These are phyloP conservation scores for Apiospora saccharicola DNA, from an alignment of 2,329 filamentous ascomycete genomes.

Conservation along the genomic window DNA sequence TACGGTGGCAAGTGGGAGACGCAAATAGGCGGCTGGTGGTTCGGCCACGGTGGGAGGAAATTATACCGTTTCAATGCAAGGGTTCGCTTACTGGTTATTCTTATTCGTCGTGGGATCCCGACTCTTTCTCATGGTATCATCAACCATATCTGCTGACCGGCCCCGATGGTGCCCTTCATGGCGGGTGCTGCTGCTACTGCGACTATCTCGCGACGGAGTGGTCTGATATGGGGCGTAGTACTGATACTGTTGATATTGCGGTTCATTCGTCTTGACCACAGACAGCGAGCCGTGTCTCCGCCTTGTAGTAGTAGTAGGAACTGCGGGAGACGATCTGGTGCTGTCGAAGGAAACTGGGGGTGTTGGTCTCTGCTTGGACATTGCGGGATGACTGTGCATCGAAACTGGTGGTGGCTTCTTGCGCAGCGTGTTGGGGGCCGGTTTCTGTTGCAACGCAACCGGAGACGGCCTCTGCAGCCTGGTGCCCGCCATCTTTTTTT, in stretches of 20 bases:
- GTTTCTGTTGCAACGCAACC: neutral
- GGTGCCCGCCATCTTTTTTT: constrained; percentile 7
- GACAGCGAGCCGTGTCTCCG: neutral
- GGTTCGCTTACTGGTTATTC: constrained; percentile 1
- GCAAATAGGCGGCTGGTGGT: constrained; percentile 4
- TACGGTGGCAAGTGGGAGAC: constrained; percentile 17
- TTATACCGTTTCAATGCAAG: constrained; percentile 17
- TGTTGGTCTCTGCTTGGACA: neutral
- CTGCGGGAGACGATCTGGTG: neutral
- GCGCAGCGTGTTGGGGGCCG: constrained; percentile 11
- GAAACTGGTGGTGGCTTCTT: constrained; percentile 14
- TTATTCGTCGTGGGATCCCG: neutral
- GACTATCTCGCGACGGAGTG: neutral
- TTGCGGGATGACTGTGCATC: neutral
- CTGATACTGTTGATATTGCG: neutral
- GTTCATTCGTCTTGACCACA: neutral
- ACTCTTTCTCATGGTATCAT: neutral
- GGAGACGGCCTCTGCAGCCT: neutral
- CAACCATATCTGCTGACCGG: neutral
- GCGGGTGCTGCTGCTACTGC: too few species aligned
- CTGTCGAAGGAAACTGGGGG: neutral
- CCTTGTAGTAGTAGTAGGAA: neutral
- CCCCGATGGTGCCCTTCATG: neutral
- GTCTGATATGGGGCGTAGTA: constrained; percentile 6
- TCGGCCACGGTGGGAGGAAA: constrained; percentile 12